Base-by-base conservation (phyloP, 2,329 filamentous ascomycete genomes). In the Botrytis medusae region DNA sequence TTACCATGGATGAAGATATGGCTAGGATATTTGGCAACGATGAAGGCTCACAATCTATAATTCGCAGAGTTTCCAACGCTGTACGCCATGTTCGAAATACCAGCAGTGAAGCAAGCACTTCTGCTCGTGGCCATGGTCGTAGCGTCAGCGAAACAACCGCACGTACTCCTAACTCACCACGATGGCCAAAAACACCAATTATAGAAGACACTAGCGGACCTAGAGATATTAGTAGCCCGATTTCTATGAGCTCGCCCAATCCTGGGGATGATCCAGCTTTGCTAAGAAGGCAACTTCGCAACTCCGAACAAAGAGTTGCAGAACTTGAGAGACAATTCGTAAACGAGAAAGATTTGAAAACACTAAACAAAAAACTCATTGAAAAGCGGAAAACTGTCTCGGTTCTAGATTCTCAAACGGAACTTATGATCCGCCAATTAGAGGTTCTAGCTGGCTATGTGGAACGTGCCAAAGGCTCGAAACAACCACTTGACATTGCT, bases 351-450 rank as follows among this genome's bases (percentile, higher is more conserved):
- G 81, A 83, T 70, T 73, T 82, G 37, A 79, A 80, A 51, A 89
- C 91, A 78, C 90, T 97, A 44, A 97, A 97, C 82, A 94, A 92
- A 78, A 95, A 95, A 81, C 85, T 98, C 37, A 87, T 93, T 51
- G 95, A 98, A 83, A 98, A 98, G 85, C 89, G 96, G 74, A 97
- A 97, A 79, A 98, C 96, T 0, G 96, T 99, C 81, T 95, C 95
- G 10, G 93, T 97, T 29, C 86, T 98, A 69, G 95, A 98, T 81
- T 95, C 95, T 0, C 94, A 98, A 83, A 94, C 94, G 69, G 95
- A 98, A 83, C 95, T 98, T 82, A 95, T 97, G 83, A 93, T 98
- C 79, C 92, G 93, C 59, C 94, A 98, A 82, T 86, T 98, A 29
- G 94, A 97, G 80, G 92, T 95, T 54, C 88, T 98, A 79, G 95